Conservation (phyloP, 1,284 basidiomycete genomes). For the Ustilago loliicola region DNA sequence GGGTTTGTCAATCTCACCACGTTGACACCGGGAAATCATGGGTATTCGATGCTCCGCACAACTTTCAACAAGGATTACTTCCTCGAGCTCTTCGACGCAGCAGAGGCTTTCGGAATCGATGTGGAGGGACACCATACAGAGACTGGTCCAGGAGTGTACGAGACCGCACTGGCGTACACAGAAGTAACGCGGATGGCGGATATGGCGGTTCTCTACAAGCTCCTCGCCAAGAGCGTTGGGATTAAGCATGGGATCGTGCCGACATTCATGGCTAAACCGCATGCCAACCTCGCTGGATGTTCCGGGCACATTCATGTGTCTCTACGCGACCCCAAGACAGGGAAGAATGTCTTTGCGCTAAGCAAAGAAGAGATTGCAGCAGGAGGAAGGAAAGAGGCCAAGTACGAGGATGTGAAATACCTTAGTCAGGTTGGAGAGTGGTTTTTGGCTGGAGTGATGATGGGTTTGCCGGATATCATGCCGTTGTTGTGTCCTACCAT, state of each 20-base stretch:
- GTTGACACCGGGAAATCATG: slow-evolving; percentile 83
- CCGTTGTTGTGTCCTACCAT: slow-evolving; percentile 85
- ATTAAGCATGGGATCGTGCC: slow-evolving; percentile 89
- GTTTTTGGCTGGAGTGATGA: slow-evolving; percentile 90
- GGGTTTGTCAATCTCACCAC: slow-evolving; percentile 81
- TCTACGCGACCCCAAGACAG: slow-evolving; percentile 77
- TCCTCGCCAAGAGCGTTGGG: slow-evolving; percentile 88
- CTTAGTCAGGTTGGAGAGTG: slow-evolving; percentile 87
- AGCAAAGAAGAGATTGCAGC: slow-evolving; percentile 76
- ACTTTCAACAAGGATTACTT: slow-evolving; percentile 87
- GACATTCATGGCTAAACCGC: slow-evolving; percentile 98
- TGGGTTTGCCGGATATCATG: slow-evolving; percentile 83
- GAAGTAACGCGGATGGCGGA: slow-evolving; percentile 89
- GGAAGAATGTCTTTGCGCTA: slow-evolving; percentile 84
- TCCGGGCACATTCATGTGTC: slow-evolving; percentile 91
- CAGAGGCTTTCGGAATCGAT: slow-evolving; percentile 80
- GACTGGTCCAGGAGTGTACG: slow-evolving; percentile 86
- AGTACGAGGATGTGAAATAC: slow-evolving; percentile 84
- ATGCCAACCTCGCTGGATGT: slow-evolving; percentile 73
- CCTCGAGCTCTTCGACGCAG: slow-evolving; percentile 85
- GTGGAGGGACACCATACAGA: slow-evolving; percentile 97
- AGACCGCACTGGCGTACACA: slow-evolving; percentile 93
- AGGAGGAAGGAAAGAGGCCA: slow-evolving; percentile 79
- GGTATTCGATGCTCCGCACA: slow-evolving; percentile 69
- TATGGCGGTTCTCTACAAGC: slow-evolving; percentile 93